phyloP scores from a whole-genome alignment of 179 eudicot species.

The Amaranthus tricolor region DNA sequence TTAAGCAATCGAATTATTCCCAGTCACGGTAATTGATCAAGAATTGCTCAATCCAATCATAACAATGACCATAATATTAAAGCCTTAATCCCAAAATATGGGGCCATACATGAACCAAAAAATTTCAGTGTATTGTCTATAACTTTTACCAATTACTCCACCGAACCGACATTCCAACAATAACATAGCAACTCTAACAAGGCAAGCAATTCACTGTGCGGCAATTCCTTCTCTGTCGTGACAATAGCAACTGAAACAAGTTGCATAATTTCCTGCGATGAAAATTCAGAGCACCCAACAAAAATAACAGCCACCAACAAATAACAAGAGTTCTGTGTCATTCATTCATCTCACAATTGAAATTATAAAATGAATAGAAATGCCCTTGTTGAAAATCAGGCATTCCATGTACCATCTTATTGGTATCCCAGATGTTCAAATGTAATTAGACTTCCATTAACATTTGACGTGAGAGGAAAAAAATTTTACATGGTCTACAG shows the following conservation, averaged over 20 bases:
- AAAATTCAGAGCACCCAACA: not conserved
- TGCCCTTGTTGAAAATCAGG: slow-evolving; percentile 4
- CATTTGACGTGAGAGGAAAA: slow-evolving; percentile 3
- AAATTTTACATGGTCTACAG: slow-evolving; percentile 23
- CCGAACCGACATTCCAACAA: no score
- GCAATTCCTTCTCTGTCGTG: no score
- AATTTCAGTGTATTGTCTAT: no score
- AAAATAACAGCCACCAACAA: not conserved
- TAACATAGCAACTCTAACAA: no score
- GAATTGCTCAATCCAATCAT: no score
- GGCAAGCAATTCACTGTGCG: no score
- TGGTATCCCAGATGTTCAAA: slow-evolving; percentile 18
- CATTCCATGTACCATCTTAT: slow-evolving; percentile 8
- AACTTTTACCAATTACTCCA: no score
- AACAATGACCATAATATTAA: no score
- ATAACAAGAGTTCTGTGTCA: not conserved
- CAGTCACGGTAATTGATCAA: no score
- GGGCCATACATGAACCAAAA: no score
- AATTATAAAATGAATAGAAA: not conserved
- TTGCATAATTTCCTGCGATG: not conserved
- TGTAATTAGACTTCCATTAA: slow-evolving; percentile 10
- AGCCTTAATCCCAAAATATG: no score
- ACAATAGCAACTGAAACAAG: not conserved
- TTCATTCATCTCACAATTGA: not conserved
- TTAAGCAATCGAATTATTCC: no score